Percentiles rank a stretch among this genome's conserved stretches.
Conservation (phyloP, 108 stramenopile species). For the Bacterosira constricta region DNA sequence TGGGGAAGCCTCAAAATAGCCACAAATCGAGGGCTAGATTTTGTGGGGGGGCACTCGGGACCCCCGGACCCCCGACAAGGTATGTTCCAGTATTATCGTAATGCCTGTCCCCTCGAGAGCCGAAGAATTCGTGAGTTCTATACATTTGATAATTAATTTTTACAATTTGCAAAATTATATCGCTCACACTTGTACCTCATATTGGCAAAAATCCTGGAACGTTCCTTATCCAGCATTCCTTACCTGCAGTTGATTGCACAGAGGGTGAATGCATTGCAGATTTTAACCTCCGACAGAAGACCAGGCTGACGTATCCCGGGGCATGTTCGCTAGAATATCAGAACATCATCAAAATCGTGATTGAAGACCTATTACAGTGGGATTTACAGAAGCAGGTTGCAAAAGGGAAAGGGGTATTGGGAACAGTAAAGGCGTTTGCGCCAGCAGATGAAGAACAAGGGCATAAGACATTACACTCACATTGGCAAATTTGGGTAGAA, state of each 20-base stretch:
- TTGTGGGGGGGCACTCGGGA: too few species aligned
- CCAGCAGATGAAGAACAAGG: conserved; percentile 29
- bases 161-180: too few species aligned
- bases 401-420: conserved; percentile 14
- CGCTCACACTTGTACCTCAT: too few species aligned
- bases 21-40: too few species aligned
- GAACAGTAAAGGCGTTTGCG: conserved; percentile 3
- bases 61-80: too few species aligned
- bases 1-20: too few species aligned
- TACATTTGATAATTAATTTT: neutral
- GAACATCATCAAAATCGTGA: conserved; percentile 20
- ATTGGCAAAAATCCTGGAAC: too few species aligned
- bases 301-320: conserved; percentile 12
- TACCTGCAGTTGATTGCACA: neutral
- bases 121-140: conserved; percentile 8
- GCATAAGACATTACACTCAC: conserved; percentile 9
- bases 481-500: conserved; percentile 23
- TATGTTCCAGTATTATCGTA: too few species aligned
- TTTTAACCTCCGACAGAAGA: conserved; percentile 1
- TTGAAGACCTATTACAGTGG: conserved; percentile 14
- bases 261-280: conserved; percentile 19
- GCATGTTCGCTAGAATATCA: conserved; percentile 25
- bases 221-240: neutral
- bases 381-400: neutral
- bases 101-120: too few species aligned